These are phyloP conservation scores for Ajuga chamaepitys DNA, from an alignment of 257 asterid species.

Conservation along the genomic window DNA sequence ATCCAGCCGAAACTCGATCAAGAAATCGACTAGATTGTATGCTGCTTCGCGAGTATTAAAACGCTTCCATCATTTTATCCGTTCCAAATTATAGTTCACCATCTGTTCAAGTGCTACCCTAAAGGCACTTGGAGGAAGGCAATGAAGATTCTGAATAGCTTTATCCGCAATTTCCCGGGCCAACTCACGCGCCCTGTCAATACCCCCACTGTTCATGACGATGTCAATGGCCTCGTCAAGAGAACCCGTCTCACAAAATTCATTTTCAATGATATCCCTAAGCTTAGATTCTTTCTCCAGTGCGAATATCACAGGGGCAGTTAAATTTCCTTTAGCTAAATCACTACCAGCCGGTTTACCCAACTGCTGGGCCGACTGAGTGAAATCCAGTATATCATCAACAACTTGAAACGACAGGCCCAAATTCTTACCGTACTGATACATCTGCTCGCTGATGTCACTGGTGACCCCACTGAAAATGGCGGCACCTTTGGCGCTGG, in stretches of 20 bases:
- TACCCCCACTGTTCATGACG: constrained; percentile 66
- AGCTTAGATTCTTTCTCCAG: constrained; percentile 57
- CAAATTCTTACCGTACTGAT: constrained; percentile 80
- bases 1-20: not conserved
- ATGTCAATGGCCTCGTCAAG: constrained; percentile 71
- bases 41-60: not conserved
- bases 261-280: constrained; percentile 73
- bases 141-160: constrained; percentile 54
- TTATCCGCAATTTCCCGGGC: constrained; percentile 66
- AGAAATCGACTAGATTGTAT: not conserved
- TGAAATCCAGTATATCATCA: constrained; percentile 82
- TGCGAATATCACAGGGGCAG: constrained; percentile 86
- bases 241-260: constrained; percentile 70
- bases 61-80: constrained; percentile 39
- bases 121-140: constrained; percentile 59
- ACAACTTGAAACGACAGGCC: constrained; percentile 90
- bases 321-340: constrained; percentile 70
- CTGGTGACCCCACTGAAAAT: constrained; percentile 64
- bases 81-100: constrained; percentile 71
- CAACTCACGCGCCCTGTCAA: constrained; percentile 63
- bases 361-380: constrained; percentile 84
- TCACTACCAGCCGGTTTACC: constrained; percentile 96
- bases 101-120: constrained; percentile 53
- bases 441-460: constrained; percentile 59
- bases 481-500: constrained; percentile 91